Conservation (phyloP, 306 rosid species). For the Ormosia emarginata region DNA sequence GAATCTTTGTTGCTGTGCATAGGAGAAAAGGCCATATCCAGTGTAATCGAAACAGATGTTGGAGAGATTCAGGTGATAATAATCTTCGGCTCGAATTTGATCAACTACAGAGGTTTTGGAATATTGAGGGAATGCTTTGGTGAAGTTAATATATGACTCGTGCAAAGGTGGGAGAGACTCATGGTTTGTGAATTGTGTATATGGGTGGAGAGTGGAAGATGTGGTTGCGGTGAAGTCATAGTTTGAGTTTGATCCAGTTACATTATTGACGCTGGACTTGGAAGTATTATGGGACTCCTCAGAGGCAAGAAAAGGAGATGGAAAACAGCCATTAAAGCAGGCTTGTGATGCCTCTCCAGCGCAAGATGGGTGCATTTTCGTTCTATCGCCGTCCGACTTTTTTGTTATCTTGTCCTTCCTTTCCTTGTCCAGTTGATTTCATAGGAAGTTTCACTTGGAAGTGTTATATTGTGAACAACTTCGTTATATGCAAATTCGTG, state of each 20-base stretch:
- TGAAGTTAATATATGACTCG: conserved; percentile 52
- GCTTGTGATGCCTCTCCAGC: conserved; percentile 41
- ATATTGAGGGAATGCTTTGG: conserved; percentile 51
- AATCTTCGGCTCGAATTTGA: conserved; percentile 54
- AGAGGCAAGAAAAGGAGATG: conserved; percentile 38
- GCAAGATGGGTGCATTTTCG: conserved; percentile 48
- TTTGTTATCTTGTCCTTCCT: not conserved
- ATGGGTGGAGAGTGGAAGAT: conserved; percentile 49
- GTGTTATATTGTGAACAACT: not conserved
- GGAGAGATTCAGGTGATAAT: conserved; percentile 57
- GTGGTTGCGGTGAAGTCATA: conserved; percentile 40
- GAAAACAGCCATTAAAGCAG: conserved; percentile 64
- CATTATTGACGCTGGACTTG: conserved; percentile 8
- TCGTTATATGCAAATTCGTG: not conserved
- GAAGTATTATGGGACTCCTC: conserved; percentile 17
- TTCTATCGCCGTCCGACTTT: not conserved
- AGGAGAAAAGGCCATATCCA: conserved; percentile 82
- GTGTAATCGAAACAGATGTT: conserved; percentile 72
- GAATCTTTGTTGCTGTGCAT: conserved; percentile 35
- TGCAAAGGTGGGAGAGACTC: conserved; percentile 69
- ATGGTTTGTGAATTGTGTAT: conserved; percentile 63
- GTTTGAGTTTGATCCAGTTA: conserved; percentile 10
- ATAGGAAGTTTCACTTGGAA: not conserved
- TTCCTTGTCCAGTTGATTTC: not conserved
- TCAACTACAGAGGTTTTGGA: conserved; percentile 42